Base-by-base conservation (phyloP, 164 flowering plant species). In the Dillenia turbinata region DNA sequence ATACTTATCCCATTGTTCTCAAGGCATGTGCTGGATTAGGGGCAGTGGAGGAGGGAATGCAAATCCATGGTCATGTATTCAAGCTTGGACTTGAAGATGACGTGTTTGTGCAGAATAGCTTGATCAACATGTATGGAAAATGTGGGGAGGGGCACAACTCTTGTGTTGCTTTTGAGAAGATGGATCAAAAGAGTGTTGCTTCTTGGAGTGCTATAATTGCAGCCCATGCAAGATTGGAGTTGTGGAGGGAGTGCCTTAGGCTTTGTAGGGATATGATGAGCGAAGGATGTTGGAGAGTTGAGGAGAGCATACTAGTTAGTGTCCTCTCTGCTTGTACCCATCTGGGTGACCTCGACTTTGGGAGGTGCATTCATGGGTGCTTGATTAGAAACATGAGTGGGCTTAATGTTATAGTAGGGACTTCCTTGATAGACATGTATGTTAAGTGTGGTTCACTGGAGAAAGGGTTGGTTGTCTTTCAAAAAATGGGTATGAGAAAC, bases 201-300 rank as follows among this genome's bases (percentile, higher is more conserved):
- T 83, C 96, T 47, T 92, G 96, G 96, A 90, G 96, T 80, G 83
- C 96, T 13, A 64, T 92, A 26, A 78, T 90, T 69, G 79, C 86
- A 62, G 89, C 85, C 67, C 78, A 83, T 79, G 82, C 87, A 55
- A 73, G 71, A n/a, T 33, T 66, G 61, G 79, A 83, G 3, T 46
- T 82, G 78, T 87, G 94, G 90, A 14, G 33, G 54, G 84, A 85
- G 48, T 84, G 92, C 63, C 75, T 92, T 47, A 52, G 61, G 63
- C 57, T 81, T 26, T 90, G 85, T 56, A 66, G 73, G 50, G 75
- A 76, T 0, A 90, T 90, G 96, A 63, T 13, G 22, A 33, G 61
- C 19, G 70, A 78, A 22, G 81, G 75, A 49, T 52, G 55, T 56
- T 83, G 83, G 79, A 89, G 82, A 70, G 80, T 87, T 55, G 87